phyloP scores from a whole-genome alignment of 1,139 yeast species.

The Saccharomyces pastorianus region DNA sequence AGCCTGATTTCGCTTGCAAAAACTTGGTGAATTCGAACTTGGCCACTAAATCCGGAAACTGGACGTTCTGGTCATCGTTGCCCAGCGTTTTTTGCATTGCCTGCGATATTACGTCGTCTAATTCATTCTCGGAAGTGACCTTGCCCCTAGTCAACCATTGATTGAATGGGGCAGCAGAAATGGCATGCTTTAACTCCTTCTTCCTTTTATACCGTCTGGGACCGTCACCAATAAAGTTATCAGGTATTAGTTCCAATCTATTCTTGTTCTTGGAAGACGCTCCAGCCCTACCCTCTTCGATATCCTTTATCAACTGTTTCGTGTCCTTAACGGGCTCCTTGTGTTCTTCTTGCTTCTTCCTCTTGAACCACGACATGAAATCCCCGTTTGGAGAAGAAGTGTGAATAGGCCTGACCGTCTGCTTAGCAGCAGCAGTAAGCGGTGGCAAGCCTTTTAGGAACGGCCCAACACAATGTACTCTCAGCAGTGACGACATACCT shows the following conservation, averaged over 20 bases:
- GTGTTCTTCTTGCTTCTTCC: conserved; percentile 14
- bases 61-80: conserved; percentile 3
- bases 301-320: conserved; percentile 18
- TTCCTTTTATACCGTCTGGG: conserved; percentile 8
- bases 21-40: conserved; percentile 53
- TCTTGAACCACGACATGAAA: conserved; percentile 35
- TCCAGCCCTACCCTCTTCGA: conserved; percentile 18
- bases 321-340: conserved; percentile 12
- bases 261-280: conserved; percentile 1
- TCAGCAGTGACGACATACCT: neutral
- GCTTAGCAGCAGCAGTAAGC: neutral
- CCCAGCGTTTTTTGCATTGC: conserved; percentile 4
- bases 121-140: conserved; percentile 19
- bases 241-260: conserved; percentile 20
- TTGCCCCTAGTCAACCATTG: conserved; percentile 34
- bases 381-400: conserved; percentile 16
- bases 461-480: neutral
- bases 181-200: conserved; percentile 8
- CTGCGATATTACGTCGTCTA: conserved; percentile 23
- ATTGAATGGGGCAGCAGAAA: conserved; percentile 15
- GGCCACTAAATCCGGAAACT: conserved; percentile 41
- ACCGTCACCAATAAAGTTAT: conserved; percentile 27
- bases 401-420: neutral
- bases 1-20: conserved; percentile 53
- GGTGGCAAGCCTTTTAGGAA: neutral